Evolutionary conservation across 495 filamentous ascomycete genomes (phyloP), one percentile per base, ranked within the genome.

Genomic region (Aspergillus sparsus): DNA sequence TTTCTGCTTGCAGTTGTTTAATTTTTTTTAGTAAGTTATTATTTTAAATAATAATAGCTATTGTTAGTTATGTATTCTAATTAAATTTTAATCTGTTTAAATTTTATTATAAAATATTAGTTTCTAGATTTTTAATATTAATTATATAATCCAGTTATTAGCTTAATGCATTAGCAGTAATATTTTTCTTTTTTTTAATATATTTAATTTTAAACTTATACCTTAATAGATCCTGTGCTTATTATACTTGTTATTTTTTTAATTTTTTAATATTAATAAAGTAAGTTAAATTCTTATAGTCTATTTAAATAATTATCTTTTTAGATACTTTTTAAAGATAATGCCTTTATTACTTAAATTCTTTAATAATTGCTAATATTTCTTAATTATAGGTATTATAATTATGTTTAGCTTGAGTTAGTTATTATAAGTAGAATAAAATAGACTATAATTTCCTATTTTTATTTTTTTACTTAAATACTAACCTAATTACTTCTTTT

Each of bases 371-470:
- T 1, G 18, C 16, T 13, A 58, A 12, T 21, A 51, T 41, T 33
- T 58, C 16, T 58, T 51, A 49, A 49, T 49, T 49, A 57, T 50
- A 45, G 0, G 34, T 57, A 49, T 57, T 49, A 57, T 57, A 49
- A 7, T 27, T 12, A 49, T 57, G 13, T 39, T 49, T 39, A 16
- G 1, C 27, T 49, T 49, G 18, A 37, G 11, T 37, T 49, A 57
- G 27, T 50, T 39, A 15, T 52, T 34, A 41, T 41, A 51, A 34
- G 33, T 15, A 34, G 10, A n/a, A 15, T 35, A 53, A 37, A 12
- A 10, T 52, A 2, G 32, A 31, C 2, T 35, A 32, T 51, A 52
- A n/a, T 34, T 52, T 15, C 34, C 33, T 16, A 51, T 49, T 52
- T 34, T 12, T 34, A 49, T 33, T 18, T 52, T 52, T 39, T 6